Percentiles rank a stretch among this genome's conserved stretches.
Conservation (phyloP, 169 alveolate species). For the Plasmodium blacklocki region DNA sequence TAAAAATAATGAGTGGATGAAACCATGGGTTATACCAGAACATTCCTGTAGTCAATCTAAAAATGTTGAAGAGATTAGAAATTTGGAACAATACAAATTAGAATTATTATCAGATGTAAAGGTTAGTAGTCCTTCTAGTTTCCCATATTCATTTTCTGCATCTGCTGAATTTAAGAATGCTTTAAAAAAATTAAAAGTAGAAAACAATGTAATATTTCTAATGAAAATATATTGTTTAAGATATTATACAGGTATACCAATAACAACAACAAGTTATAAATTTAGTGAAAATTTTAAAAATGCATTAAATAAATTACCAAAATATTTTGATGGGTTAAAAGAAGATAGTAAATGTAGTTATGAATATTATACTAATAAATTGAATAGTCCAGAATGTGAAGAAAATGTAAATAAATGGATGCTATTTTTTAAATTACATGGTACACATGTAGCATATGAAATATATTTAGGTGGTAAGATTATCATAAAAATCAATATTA, state of each 20-base stretch:
- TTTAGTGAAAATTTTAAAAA: constrained; percentile 79
- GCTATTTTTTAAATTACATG: constrained; percentile 84
- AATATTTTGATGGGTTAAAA: constrained; percentile 71
- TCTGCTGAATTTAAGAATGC: constrained; percentile 86
- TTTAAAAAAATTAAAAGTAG: constrained; percentile 79
- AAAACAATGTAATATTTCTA: constrained; percentile 80
- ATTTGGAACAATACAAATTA: constrained; percentile 81
- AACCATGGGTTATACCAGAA: constrained; percentile 76
- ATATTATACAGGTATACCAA: constrained; percentile 87
- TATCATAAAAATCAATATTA: constrained; percentile 84
- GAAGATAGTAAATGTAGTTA: constrained; percentile 72
- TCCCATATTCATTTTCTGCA: constrained; percentile 87
- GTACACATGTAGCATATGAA: constrained; percentile 88
- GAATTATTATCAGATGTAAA: constrained; percentile 88
- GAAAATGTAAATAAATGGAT: constrained; percentile 86
- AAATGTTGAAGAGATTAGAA: constrained; percentile 74
- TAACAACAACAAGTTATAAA: constrained; percentile 69
- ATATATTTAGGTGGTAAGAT: constrained; percentile 90
- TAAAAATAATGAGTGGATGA: not conserved
- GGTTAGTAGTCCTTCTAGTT: constrained; percentile 78
- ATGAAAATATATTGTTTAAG: constrained; percentile 89
- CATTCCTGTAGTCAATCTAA: constrained; percentile 76
- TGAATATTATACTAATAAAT: constrained; percentile 72
- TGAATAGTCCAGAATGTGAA: constrained; percentile 81
- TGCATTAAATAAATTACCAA: constrained; percentile 76